These are phyloP conservation scores for Posidonia australis DNA, from an alignment of 106 monocot species.

Conservation along the genomic window DNA sequence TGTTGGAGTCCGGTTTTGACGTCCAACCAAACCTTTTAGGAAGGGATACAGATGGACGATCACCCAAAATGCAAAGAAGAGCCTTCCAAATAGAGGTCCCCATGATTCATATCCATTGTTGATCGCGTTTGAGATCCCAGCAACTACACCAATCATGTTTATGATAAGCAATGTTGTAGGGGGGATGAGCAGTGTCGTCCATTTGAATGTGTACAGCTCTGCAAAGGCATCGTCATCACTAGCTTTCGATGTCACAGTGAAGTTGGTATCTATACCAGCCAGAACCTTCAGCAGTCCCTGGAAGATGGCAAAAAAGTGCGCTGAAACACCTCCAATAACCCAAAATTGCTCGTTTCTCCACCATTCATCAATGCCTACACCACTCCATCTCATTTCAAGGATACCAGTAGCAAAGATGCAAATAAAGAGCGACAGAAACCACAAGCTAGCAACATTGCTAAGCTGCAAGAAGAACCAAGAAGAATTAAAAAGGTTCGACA, in stretches of 20 bases:
- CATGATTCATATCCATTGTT: slow-evolving; percentile 88
- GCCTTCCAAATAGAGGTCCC: slow-evolving; percentile 67
- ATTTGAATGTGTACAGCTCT: slow-evolving; percentile 69
- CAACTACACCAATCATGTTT: slow-evolving; percentile 67
- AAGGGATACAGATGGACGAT: slow-evolving; percentile 76
- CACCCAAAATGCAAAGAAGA: slow-evolving; percentile 85
- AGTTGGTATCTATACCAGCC: slow-evolving; percentile 74
- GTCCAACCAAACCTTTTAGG: slow-evolving; percentile 70
- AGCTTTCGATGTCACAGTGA: slow-evolving; percentile 66
- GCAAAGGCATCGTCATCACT: slow-evolving; percentile 60
- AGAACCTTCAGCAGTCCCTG: slow-evolving; percentile 72
- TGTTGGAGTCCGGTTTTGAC: slow-evolving; percentile 67
- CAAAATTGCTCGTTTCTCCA: slow-evolving; percentile 30
- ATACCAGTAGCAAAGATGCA: slow-evolving; percentile 12
- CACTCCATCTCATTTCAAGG: slow-evolving; percentile 16
- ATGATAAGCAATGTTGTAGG: slow-evolving; percentile 65
- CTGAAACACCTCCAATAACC: slow-evolving; percentile 73
- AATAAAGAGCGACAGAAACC: slow-evolving; percentile 15
- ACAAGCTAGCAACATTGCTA: slow-evolving; percentile 16
- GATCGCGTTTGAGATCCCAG: slow-evolving; percentile 71
- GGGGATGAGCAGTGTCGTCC: slow-evolving; percentile 75
- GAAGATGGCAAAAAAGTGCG: slow-evolving; percentile 65
- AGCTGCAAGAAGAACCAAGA: slow-evolving; percentile 7
- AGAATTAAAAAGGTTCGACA: neutral
- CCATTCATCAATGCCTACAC: slow-evolving; percentile 21